These are phyloP conservation scores for Omphalea diandra DNA, from an alignment of 441 rosid genomes.

Conservation along the genomic window DNA sequence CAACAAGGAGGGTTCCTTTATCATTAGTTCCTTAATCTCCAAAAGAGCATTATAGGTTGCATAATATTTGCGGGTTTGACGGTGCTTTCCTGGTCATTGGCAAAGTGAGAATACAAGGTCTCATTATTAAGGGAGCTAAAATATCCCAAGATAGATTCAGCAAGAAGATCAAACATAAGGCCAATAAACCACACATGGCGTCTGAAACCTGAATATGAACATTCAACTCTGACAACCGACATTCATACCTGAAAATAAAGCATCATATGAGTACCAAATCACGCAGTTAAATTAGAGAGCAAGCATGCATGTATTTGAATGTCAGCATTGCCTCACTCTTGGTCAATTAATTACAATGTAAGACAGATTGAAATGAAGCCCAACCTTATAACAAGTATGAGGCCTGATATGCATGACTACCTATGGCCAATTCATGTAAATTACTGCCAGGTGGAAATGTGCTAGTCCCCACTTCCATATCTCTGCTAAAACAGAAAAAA, in stretches of 20 bases:
- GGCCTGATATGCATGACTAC: too few species aligned
- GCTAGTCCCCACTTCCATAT: not conserved
- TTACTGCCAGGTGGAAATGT: not conserved
- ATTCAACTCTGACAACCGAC: conserved; percentile 70
- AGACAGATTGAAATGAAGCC: not conserved
- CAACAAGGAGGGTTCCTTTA: conserved; percentile 73
- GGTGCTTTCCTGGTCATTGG: conserved; percentile 63
- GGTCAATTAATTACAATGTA: not conserved
- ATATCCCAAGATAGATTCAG: conserved; percentile 1
- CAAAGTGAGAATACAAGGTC: conserved; percentile 19
- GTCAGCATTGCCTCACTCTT: not conserved
- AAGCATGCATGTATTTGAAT: not conserved
- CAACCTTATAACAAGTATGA: not conserved
- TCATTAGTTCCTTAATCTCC: conserved; percentile 84
- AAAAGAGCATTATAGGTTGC: conserved; percentile 79
- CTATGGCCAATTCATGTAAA: not conserved
- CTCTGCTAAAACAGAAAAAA: not conserved
- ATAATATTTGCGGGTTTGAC: conserved; percentile 71
- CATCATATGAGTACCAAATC: too few species aligned
- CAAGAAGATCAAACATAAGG: not conserved
- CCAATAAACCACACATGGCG: conserved; percentile 5
- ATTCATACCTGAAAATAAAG: conserved; percentile 63
- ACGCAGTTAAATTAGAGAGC: not conserved
- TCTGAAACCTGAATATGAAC: conserved; percentile 61
- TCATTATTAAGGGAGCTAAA: not conserved